Evolutionary conservation across 345 rosid genomes (phyloP).

Genomic region (Salix koriyanagi): DNA sequence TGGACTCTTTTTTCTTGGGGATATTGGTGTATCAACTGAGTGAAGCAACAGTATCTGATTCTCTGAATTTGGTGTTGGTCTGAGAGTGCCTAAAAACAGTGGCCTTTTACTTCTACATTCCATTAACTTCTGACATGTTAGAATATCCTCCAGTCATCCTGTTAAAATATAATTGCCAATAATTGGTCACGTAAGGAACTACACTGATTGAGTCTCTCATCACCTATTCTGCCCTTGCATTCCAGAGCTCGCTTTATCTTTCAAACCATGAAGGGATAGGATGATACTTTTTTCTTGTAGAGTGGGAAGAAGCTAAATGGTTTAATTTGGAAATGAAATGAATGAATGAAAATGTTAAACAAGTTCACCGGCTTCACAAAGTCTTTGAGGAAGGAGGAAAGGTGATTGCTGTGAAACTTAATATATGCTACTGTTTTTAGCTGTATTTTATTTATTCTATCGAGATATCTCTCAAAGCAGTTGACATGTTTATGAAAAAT

Average conservation of each 20-base stretch:
- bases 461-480: background rate
- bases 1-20: background rate
- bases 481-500: background rate
- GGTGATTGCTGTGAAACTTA: too few relatives aligned
- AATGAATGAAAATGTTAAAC: too few relatives aligned
- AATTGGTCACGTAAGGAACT: background rate
- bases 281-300: too few relatives aligned
- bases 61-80: background rate
- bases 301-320: too few relatives aligned
- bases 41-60: background rate
- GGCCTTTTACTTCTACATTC: background rate
- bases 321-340: too few relatives aligned
- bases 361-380: too few relatives aligned
- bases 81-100: background rate
- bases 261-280: too few relatives aligned
- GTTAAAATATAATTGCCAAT: background rate
- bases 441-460: too few relatives aligned
- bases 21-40: background rate
- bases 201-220: background rate
- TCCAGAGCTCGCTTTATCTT: too few relatives aligned
- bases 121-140: background rate
- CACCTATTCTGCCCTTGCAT: too few relatives aligned
- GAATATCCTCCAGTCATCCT: background rate
- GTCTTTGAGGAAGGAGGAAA: too few relatives aligned
- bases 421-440: background rate